Evolutionary conservation across 306 rosid genomes (phyloP).

Genomic region (Arachis hypogaea): DNA sequence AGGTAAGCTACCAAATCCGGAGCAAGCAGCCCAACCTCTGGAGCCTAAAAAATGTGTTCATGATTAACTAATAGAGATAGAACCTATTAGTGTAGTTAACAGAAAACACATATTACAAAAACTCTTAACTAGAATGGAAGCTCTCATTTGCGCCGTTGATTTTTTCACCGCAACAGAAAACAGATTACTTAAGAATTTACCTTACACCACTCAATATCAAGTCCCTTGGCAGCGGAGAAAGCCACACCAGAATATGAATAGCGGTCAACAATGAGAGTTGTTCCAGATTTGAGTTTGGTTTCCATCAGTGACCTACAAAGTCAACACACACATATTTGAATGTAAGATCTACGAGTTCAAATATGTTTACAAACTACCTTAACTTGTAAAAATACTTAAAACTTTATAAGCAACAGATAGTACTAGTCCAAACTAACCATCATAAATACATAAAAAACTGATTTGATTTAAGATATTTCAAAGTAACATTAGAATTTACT

Average conservation of each 20-base stretch:
- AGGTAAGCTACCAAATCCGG: constrained; percentile 84
- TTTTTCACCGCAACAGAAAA: neutral
- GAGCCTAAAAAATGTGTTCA: constrained; percentile 61
- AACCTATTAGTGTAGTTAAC: neutral
- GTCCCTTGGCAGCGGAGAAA: constrained; percentile 92
- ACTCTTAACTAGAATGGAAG: constrained; percentile 17
- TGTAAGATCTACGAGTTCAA: constrained; percentile 13
- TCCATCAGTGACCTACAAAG: constrained; percentile 81
- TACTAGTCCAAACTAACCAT: neutral
- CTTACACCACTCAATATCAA: constrained; percentile 90
- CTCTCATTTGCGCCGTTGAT: neutral
- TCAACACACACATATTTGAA: neutral
- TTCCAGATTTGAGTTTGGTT: constrained; percentile 77
- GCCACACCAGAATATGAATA: constrained; percentile 98
- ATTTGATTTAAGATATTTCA: constrained; percentile 16
- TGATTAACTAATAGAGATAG: constrained; percentile 4
- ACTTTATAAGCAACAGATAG: neutral
- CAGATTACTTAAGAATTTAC: constrained; percentile 36
- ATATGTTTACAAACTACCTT: neutral
- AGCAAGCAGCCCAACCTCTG: constrained; percentile 83
- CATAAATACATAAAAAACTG: neutral
- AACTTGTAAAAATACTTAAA: neutral
- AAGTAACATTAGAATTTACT: constrained; percentile 17
- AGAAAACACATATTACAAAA: neutral
- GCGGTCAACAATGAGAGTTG: constrained; percentile 89